phyloP scores from a whole-genome alignment of 1,284 basidiomycete species.

The Ganoderma meredithae region DNA sequence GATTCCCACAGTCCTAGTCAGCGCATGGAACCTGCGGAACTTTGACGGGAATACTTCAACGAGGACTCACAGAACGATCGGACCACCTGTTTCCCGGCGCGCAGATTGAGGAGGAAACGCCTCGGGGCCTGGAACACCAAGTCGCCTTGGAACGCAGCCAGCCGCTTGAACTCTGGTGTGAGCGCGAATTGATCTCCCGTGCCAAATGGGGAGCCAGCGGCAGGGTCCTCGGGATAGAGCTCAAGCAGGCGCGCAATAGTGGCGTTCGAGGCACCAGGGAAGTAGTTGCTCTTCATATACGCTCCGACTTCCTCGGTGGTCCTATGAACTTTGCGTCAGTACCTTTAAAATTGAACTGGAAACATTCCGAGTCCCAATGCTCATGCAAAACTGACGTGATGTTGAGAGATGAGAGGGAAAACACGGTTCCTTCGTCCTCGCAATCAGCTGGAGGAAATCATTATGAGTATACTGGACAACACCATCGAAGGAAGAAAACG shows the following conservation, averaged over 20 bases:
- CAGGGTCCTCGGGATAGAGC: slow-evolving; percentile 49
- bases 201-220: slow-evolving; percentile 57
- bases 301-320: slow-evolving; percentile 25
- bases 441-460: background rate
- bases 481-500: background rate
- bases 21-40: too few species aligned
- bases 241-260: slow-evolving; percentile 22
- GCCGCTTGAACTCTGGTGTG: slow-evolving; percentile 57
- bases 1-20: background rate
- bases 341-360: too few species aligned
- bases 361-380: too few species aligned
- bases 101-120: slow-evolving; percentile 35
- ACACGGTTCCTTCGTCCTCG: slow-evolving; percentile 46
- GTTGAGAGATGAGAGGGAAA: slow-evolving; percentile 34
- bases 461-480: background rate
- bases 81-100: slow-evolving; percentile 42
- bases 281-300: slow-evolving; percentile 31
- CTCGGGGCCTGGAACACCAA: slow-evolving; percentile 57
- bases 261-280: slow-evolving; percentile 24
- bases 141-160: slow-evolving; percentile 58
- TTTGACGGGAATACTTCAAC: background rate
- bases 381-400: slow-evolving; percentile 26
- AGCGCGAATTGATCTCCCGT: slow-evolving; percentile 53
- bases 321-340: slow-evolving; percentile 8
- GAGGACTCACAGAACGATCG: slow-evolving; percentile 54